Evolutionary conservation across 345 rosid genomes (phyloP), one percentile per base, ranked within the genome.

Genomic region (Salix dunnii): DNA sequence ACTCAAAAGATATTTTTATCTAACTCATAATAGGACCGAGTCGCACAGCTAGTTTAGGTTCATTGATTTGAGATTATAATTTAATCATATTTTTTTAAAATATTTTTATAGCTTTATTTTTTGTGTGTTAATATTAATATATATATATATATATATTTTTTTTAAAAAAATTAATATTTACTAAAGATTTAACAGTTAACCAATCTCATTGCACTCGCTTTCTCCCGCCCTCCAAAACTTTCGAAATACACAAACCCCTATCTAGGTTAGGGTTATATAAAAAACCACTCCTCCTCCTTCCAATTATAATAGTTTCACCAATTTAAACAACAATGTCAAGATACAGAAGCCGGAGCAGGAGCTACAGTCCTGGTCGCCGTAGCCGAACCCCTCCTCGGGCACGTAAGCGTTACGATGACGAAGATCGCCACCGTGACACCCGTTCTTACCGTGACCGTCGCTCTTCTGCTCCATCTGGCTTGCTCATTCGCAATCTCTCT

Each of bases 401-500:
- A 48, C 85, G 91, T 46, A 86, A 79, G 82, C 86, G 81, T 30
- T 82, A 88, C 80, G 97, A 92, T 46, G 94, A 89, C 28, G 88
- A 87, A 73, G 82, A 78, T 12, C 79, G 65, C 35, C 79, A 72
- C 51, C 43, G 84, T 33, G 89, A 85, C 73, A 75, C 84, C 68
- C 83, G 84, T n/a, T 89, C 91, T 77, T 75, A 85, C 77, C 80
- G 96, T 0, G 96, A 90, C 84, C 94, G 89, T 68, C 94, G 93
- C 30, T 92, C 95, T 4, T 88, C 94, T 43, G 90, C 87, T 68
- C 97, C 97, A n/a, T 90, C 97, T 18, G 98, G 97, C 73, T 86
- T 94, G 76, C 97, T 94, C 79, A 82, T 92, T 77, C 97, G 97
- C 73, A 94, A 94, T 78, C 98, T 94, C 31, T 97, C 98, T 67